Evolutionary conservation across 257 asterid species (phyloP).

Genomic region (Solanum piurae): DNA sequence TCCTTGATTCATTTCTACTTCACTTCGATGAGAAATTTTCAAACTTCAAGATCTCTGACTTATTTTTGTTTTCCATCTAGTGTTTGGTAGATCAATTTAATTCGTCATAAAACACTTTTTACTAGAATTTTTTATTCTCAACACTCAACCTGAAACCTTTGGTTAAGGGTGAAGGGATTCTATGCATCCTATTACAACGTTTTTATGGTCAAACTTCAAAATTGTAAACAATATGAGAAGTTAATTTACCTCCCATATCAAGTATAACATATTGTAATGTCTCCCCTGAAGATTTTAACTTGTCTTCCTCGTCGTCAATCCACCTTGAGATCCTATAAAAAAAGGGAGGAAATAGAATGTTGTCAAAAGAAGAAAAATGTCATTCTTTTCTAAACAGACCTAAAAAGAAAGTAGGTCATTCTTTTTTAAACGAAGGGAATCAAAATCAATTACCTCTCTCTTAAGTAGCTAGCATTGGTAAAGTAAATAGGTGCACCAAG

Average conservation of each 20-base stretch:
- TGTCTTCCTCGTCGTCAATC: slow-evolving; percentile 87
- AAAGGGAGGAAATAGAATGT: not conserved
- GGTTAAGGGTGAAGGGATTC: not conserved
- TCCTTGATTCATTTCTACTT: not conserved
- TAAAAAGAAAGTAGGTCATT: too few relatives aligned
- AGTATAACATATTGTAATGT: slow-evolving; percentile 53
- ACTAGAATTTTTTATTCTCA: not conserved
- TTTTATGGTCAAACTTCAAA: not conserved
- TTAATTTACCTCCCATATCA: slow-evolving; percentile 66
- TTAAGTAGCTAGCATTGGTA: slow-evolving; percentile 77
- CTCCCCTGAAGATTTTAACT: slow-evolving; percentile 43
- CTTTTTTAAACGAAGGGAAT: too few relatives aligned
- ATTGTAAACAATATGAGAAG: not conserved
- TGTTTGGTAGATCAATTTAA: not conserved
- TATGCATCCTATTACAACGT: not conserved
- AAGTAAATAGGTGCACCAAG: slow-evolving; percentile 89
- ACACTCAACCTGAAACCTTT: too few relatives aligned
- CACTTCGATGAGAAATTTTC: not conserved
- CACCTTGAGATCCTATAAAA: slow-evolving; percentile 65
- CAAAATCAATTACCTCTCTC: slow-evolving; percentile 61
- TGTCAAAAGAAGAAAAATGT: too few relatives aligned
- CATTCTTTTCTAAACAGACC: not conserved
- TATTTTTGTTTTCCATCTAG: not conserved
- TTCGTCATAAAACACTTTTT: not conserved
- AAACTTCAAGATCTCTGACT: not conserved